These are phyloP conservation scores for Primulina tabacum DNA, from an alignment of 257 asterid species.

Conservation along the genomic window DNA sequence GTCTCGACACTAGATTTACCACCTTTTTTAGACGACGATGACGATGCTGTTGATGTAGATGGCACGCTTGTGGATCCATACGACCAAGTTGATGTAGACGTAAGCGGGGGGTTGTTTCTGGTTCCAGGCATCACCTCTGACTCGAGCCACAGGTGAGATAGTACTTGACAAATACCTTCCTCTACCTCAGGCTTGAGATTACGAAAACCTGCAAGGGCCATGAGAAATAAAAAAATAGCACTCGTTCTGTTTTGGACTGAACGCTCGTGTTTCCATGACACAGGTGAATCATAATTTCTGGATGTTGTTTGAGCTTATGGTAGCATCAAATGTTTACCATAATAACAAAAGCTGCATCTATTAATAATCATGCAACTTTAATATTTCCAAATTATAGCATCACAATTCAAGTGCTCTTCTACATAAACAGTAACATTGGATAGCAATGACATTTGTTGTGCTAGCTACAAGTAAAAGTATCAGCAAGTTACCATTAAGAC, in stretches of 20 bases:
- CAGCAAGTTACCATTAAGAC: conserved; percentile 65
- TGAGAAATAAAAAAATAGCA: not conserved
- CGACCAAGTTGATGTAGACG: conserved; percentile 46
- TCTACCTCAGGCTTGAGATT: conserved; percentile 78
- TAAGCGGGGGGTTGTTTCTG: conserved; percentile 39
- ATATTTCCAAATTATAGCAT: not conserved
- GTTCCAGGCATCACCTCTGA: conserved; percentile 57
- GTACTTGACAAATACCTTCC: conserved; percentile 97
- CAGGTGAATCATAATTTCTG: not conserved
- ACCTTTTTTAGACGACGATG: conserved; percentile 53
- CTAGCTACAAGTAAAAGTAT: not conserved
- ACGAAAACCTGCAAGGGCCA: conserved; percentile 50
- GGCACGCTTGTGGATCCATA: conserved; percentile 25
- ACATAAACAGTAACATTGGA: not conserved
- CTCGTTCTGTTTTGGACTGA: not conserved
- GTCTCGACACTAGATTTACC: conserved; percentile 60
- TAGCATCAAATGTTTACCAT: no score
- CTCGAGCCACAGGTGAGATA: conserved; percentile 83
- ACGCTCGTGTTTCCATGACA: not conserved
- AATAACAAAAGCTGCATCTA: not conserved
- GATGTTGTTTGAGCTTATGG: not conserved
- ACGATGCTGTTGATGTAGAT: conserved; percentile 30
- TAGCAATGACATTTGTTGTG: no score
- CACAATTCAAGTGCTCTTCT: not conserved
- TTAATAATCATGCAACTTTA: no score